phyloP scores from a whole-genome alignment of 495 filamentous ascomycete genomes.

The Hyaloscypha hepaticicola region DNA sequence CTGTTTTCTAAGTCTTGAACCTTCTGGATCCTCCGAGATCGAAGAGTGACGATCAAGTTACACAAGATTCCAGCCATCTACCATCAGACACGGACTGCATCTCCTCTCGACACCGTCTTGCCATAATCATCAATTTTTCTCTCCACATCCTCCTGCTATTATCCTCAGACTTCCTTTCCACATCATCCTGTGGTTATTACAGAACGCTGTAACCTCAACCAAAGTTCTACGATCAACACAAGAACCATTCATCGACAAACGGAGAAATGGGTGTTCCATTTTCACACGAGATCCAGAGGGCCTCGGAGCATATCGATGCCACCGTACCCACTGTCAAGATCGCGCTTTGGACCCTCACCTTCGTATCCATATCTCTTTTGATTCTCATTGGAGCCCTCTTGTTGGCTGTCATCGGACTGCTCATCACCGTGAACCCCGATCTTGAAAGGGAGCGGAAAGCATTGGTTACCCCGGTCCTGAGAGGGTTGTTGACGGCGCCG shows the following conservation, averaged over 20 bases:
- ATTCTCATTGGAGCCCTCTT: background rate
- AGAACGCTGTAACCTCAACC: no score
- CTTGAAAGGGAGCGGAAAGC: background rate
- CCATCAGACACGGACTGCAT: no score
- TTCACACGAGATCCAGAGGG: background rate
- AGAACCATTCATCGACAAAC: background rate
- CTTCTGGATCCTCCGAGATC: no score
- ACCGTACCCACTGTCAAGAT: background rate
- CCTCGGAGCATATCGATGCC: background rate
- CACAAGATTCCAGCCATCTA: no score
- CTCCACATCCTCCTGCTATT: no score
- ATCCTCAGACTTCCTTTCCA: no score
- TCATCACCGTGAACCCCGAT: slow-evolving; percentile 1
- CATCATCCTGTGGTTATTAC: no score
- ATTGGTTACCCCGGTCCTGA: background rate
- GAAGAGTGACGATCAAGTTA: no score
- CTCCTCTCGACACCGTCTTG: no score
- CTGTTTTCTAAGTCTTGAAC: no score
- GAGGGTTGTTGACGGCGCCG: background rate
- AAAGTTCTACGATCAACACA: background rate
- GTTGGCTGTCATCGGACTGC: background rate
- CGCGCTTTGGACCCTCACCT: background rate
- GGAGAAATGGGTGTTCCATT: background rate
- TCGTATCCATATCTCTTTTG: background rate
- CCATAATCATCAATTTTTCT: no score